These are phyloP conservation scores for Panaeolus cyanescens DNA, from an alignment of 768 basidiomycete genomes.

Conservation along the genomic window DNA sequence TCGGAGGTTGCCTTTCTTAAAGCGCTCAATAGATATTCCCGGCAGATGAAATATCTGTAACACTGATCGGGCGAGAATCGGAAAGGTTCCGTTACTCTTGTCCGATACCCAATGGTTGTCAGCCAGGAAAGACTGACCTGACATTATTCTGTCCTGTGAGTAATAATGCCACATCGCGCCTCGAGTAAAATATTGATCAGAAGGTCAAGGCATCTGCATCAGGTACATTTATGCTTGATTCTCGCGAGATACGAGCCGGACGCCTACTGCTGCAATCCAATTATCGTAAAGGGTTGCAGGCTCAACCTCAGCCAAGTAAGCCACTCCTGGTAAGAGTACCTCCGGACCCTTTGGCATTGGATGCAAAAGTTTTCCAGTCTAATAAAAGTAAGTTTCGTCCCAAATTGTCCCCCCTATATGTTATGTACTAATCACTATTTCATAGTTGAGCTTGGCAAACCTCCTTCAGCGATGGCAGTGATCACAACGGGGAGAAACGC, in stretches of 20 bases:
- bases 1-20: not conserved
- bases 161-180: slow-evolving; percentile 1
- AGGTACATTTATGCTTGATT: slow-evolving; percentile 71
- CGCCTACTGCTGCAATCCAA: slow-evolving; percentile 69
- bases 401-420: not conserved
- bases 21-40: slow-evolving; percentile 50
- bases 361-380: slow-evolving; percentile 66
- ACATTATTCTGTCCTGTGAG: slow-evolving; percentile 75
- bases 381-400: slow-evolving; percentile 39
- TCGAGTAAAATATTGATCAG: slow-evolving; percentile 4
- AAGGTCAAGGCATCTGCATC: slow-evolving; percentile 59
- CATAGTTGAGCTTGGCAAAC: slow-evolving; percentile 67
- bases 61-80: slow-evolving; percentile 62
- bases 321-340: slow-evolving; percentile 58
- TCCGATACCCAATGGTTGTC: slow-evolving; percentile 39
- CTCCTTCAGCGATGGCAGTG: slow-evolving; percentile 52
- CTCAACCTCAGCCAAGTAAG: slow-evolving; percentile 19
- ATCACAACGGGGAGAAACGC: slow-evolving; percentile 74
- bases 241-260: slow-evolving; percentile 65
- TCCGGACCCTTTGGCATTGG: slow-evolving; percentile 59
- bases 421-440: slow-evolving; percentile 9
- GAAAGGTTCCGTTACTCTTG: slow-evolving; percentile 60
- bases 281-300: slow-evolving; percentile 42
- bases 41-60: slow-evolving; percentile 62
- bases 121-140: slow-evolving; percentile 59